Base-by-base conservation (phyloP, 192 early-diverging fungal genomes). In the Polychytrium aggregatum region DNA sequence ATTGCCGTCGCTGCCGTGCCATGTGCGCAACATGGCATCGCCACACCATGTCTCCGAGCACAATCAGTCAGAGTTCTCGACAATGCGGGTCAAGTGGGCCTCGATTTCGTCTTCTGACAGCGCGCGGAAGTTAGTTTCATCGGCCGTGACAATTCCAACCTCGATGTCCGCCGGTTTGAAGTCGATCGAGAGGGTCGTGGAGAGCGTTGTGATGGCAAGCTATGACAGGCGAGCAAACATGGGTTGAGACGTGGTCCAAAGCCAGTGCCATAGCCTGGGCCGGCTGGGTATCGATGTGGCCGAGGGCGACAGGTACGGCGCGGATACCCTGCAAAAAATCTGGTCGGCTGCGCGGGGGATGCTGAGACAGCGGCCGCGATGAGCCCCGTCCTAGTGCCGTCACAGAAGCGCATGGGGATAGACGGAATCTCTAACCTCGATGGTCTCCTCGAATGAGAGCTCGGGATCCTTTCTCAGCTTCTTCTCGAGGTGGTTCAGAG, bases 111-210 rank as follows among this genome's bases (percentile, higher is more conserved):
- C 66, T 37, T 71, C 70, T 13, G 72, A 68, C 52, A 99, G 63
- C 21, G 72, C 73, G 41, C 81, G 82, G 81, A 97, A 97, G 46
- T 66, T 57, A 21, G 81, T 77, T 37, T 81, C 67, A 27, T 84
- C 79, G 43, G 71, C 69, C 21, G 79, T 83, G 17, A 97, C 91
- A 40, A 96, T 60, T 7, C 83, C 97, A 50, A 99, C 73, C 62
- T 99, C 97, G 55, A 99, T 74, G 55, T 99, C 97, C n/a, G 77
- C 70, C 17, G 88, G 74, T 70, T 99, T 99, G 56, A 99, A 91
- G 68, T 94, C 95, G 46, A 88, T 79, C 7, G 90, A 81, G 33
- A 99, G 73, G 8, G 92, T 85, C 24, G 81, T 79, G 44, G 92
- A 92, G 26, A 99, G 62, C 11, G 96, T 91, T 17, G 85, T 91